Base-by-base conservation (phyloP, 768 basidiomycete species). In the Termitomyces sp. region DNA sequence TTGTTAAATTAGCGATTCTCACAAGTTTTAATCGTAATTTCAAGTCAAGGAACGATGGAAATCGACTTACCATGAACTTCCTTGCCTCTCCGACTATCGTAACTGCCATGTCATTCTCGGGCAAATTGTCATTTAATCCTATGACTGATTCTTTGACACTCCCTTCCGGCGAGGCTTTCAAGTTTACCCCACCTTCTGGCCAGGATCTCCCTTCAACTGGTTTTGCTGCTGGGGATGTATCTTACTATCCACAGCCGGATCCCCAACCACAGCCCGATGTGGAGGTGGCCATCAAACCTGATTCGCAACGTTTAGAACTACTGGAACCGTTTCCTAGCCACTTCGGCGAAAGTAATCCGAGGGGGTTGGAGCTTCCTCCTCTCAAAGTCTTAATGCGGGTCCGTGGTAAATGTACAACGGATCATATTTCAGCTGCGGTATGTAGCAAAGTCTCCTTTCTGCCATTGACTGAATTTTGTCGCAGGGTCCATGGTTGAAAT, bases 341-440 rank as follows among this genome's bases (percentile, higher is more conserved):
- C 67, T 97, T 98, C 68, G 79, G 77, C 16, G 66, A 72, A 47
- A 73, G 68, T 30, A 83, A 82, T 64, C 59, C 72, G 16, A 74
- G 82, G 56, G 82, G 80, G 14, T 71, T 87, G 37, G 97, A 99
- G 75, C 78, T 98, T 16, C 89, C 93, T 9, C 65, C 82, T 24
- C 75, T 98, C 70, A 91, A 85, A 65, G 91, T 96, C 52, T 72
- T 99, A 50, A 85, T 98, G 82, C 78, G 94, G 32, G 93, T 98
- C 7, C 79, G 91, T 62, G 97, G 97, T n/a, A 98, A 99, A 75
- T 99, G 97, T 72, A 99, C 97, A 13, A 99, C 97, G 18, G 97
- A 99, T 68, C 97, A 98, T 69, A 99, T 98, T 57, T 95, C 92
- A 34, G 97, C 97, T 39, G 97, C 97, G 33, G 91, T 91, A 64